These are phyloP conservation scores for Acanthamoeba lenticulata DNA, from an alignment of 208 protist species.

Conservation along the genomic window DNA sequence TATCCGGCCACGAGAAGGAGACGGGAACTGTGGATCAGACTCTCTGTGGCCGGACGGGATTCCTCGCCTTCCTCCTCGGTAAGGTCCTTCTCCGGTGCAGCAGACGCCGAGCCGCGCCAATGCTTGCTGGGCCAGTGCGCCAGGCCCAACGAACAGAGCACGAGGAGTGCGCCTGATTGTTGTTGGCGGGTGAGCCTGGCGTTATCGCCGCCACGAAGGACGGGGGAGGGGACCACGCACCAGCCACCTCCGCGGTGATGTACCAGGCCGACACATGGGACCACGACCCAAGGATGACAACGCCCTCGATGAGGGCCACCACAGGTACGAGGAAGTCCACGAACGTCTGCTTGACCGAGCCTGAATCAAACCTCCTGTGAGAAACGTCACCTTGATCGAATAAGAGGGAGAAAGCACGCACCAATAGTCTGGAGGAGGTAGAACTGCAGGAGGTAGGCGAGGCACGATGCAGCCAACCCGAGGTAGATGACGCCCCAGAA, in stretches of 20 bases:
- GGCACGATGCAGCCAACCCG: not conserved
- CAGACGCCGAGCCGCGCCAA: too few species aligned
- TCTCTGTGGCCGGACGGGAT: too few species aligned
- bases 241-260: not conserved
- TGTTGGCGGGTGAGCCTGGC: not conserved
- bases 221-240: not conserved
- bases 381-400: not conserved
- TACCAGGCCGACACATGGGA: not conserved
- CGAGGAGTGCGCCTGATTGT: not conserved
- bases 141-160: too few species aligned
- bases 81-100: too few species aligned
- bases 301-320: not conserved
- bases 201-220: too few species aligned
- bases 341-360: not conserved
- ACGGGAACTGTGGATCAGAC: too few species aligned
- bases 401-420: not conserved
- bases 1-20: too few species aligned
- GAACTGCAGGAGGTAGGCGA: conserved; percentile 12
- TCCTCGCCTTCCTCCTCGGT: too few species aligned
- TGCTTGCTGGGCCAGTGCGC: too few species aligned
- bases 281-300: not conserved
- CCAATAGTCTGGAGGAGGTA: conserved; percentile 6
- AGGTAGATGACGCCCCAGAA: not conserved
- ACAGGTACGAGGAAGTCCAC: conserved; percentile 3
- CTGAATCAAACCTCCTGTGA: not conserved